A percentile compares a stretch with the other conserved stretches of the same genome.
These are phyloP conservation scores for Ophiocordyceps camponoti-floridani DNA, from an alignment of 2,329 filamentous ascomycete species.

Conservation along the genomic window DNA sequence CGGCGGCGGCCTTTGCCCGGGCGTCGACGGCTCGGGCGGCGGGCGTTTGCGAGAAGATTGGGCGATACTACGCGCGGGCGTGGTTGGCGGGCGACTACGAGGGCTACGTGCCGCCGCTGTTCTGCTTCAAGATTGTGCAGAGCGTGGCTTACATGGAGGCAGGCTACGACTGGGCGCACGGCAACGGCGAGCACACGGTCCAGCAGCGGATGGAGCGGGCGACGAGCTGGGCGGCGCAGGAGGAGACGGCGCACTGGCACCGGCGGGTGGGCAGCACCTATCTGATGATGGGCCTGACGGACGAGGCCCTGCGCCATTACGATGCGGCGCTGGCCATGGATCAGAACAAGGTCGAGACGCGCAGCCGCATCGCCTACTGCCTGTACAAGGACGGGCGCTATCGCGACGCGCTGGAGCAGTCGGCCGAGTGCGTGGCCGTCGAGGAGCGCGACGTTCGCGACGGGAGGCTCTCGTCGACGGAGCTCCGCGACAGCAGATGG, in stretches of 20 bases:
- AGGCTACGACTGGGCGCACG: conserved; percentile 18
- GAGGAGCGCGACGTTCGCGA: conserved; percentile 13
- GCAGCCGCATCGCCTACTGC: conserved; percentile 22
- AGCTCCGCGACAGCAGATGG: conserved; percentile 15
- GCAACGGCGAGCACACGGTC: conserved; percentile 12
- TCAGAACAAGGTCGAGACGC: conserved; percentile 18
- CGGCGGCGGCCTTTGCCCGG: conserved; percentile 14
- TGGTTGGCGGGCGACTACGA: conserved; percentile 18
- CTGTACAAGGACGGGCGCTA: conserved; percentile 17
- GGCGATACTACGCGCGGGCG: conserved; percentile 18
- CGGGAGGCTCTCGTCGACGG: conserved; percentile 7
- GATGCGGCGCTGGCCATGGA: conserved; percentile 17
- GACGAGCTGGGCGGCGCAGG: conserved; percentile 16
- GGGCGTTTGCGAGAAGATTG: conserved; percentile 18
- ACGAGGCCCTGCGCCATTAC: conserved; percentile 16
- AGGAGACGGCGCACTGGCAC: conserved; percentile 18
- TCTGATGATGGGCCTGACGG: conserved; percentile 16
- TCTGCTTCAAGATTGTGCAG: conserved; percentile 25
- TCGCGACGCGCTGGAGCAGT: conserved; percentile 15
- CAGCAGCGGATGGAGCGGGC: conserved; percentile 17
- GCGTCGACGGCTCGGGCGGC: conserved; percentile 9
- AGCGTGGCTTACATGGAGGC: conserved; percentile 20
- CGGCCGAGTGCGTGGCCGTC: conserved; percentile 17
- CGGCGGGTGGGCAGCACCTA: conserved; percentile 22
- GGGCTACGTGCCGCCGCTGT: conserved; percentile 19